Base-by-base conservation (phyloP, 176 grass and related monocot species). In the Hordeum marinum region DNA sequence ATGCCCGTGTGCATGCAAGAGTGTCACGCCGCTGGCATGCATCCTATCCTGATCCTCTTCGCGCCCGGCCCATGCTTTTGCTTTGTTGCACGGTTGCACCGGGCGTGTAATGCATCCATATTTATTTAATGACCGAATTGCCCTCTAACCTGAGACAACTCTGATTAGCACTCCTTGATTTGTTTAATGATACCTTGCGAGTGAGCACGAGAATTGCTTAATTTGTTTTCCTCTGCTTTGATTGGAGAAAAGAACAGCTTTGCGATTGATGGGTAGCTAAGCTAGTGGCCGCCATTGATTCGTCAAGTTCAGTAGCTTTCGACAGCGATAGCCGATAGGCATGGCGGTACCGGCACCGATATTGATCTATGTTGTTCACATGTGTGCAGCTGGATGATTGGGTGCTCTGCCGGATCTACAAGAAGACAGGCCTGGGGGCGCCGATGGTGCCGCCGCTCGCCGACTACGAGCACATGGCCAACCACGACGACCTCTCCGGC, bases 351-450 rank as follows among this genome's bases (percentile, higher is more conserved):
- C 61, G 11, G 14, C 8, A 52, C 14, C 73, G 39, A 39, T 62
- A 17, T 34, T 67, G 55, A 78, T 70, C 3, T 70, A 8, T 72
- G 55, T 59, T 59, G 35, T 66, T 42, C 21, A 4, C 9, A 20
- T 52, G 64, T 11, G 15, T 84, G 68, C 90, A 91, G 96, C 52
- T 98, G 42, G 96, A 98, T 68, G 96, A 98, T 80, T 94, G 93
- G 96, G 96, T 98, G 80, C 91, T 98, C 32, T 98, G 96, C 81
- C 89, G 96, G 63, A 98, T 98, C 84, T 98, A 95, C 88, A 89
- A 85, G 63, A 98, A 94, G 89, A 89, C 84, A 59, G 81, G 67
- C 68, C 88, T 92, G 31, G 64, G 82, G 75, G 88, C 90, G 58
- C 39, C 83, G 14, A 82, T 90, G 55, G 66, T 82, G 39, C 82